phyloP scores from a whole-genome alignment of 768 basidiomycete species.

The Suillus subaureus region DNA sequence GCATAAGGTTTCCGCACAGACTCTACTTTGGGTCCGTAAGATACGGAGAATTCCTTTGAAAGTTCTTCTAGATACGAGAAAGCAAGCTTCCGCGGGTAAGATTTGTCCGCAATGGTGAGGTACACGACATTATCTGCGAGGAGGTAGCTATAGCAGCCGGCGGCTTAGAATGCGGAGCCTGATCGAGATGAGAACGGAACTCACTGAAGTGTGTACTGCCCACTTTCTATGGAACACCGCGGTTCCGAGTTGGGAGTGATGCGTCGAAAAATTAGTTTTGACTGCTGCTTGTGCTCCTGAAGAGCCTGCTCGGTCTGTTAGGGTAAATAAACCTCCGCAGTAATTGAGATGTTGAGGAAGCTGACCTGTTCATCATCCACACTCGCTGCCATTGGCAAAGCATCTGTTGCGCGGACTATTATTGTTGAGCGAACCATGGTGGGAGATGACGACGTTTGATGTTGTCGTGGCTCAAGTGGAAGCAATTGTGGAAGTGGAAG shows the following conservation, averaged over 20 bases:
- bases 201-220: constrained; percentile 93
- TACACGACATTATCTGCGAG: constrained; percentile 94
- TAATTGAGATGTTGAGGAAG: neutral
- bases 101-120: constrained; percentile 93
- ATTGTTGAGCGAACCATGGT: constrained; percentile 87
- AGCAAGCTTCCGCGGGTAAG: constrained; percentile 94
- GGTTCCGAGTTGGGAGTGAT: constrained; percentile 95
- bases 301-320: constrained; percentile 87
- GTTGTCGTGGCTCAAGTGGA: constrained; percentile 6
- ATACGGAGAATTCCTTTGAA: constrained; percentile 91
- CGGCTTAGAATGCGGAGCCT: neutral
- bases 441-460: constrained; percentile 4
- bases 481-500: neutral
- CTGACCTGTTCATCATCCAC: constrained; percentile 96
- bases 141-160: constrained; percentile 70
- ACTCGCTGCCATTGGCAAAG: constrained; percentile 89
- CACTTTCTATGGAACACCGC: constrained; percentile 95
- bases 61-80: constrained; percentile 98
- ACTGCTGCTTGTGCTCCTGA: constrained; percentile 98
- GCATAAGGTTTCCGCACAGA: constrained; percentile 95
- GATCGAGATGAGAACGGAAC: constrained; percentile 34
- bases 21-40: constrained; percentile 94
- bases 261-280: constrained; percentile 94
- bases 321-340: neutral
- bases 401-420: constrained; percentile 83